Conservation (phyloP, 129 eudicot species). For the Sambucus nigra region DNA sequence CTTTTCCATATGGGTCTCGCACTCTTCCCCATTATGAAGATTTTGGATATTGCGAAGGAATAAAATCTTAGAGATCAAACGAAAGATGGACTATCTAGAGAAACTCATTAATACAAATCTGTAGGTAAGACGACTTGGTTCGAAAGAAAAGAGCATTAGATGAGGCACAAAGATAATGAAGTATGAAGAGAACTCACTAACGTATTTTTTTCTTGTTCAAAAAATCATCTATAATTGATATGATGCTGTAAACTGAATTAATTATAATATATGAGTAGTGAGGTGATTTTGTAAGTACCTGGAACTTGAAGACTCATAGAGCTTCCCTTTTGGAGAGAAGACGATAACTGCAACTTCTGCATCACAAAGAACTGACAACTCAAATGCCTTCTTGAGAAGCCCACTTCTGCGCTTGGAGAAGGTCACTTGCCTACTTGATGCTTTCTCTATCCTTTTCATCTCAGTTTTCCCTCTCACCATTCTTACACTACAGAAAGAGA, state of each 20-base stretch:
- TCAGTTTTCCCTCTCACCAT: slow-evolving; percentile 37
- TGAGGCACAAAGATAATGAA: too few relatives aligned
- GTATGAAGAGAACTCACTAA: too few relatives aligned
- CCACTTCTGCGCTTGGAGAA: slow-evolving; percentile 37
- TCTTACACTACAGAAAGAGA: not conserved
- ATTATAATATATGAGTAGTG: too few relatives aligned
- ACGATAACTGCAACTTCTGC: slow-evolving; percentile 33
- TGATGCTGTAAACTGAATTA: not conserved
- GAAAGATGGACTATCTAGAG: not conserved
- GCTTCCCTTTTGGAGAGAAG: slow-evolving; percentile 34
- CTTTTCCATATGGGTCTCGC: too few relatives aligned
- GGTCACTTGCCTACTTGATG: slow-evolving; percentile 34
- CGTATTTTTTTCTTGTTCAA: too few relatives aligned
- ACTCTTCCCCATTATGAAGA: too few relatives aligned
- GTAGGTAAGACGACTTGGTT: not conserved
- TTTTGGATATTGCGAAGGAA: not conserved
- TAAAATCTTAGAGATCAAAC: not conserved
- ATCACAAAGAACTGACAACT: slow-evolving; percentile 30
- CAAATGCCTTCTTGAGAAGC: slow-evolving; percentile 32
- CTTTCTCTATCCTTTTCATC: slow-evolving; percentile 33
- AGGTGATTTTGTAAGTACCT: not conserved
- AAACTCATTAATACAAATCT: not conserved
- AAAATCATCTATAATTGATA: too few relatives aligned
- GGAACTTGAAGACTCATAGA: slow-evolving; percentile 7
- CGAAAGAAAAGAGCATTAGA: too few relatives aligned